phyloP scores from a whole-genome alignment of 495 filamentous ascomycete species.

The Glarea lozoyensis region DNA sequence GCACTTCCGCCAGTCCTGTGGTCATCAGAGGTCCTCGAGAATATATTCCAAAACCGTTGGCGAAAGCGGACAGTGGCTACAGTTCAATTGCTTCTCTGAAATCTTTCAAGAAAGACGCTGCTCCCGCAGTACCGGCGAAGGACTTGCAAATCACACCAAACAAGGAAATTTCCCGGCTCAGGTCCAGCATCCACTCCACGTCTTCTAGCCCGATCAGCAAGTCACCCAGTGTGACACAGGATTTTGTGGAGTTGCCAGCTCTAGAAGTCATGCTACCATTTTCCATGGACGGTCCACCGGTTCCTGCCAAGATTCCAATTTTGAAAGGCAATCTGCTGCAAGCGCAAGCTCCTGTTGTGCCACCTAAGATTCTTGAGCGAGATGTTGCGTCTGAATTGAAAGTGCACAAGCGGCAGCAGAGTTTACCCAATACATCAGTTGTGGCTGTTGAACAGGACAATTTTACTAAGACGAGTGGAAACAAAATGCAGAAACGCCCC shows the following conservation, averaged over 20 bases:
- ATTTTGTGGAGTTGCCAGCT: too few relatives aligned
- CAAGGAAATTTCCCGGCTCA: conserved; percentile 3
- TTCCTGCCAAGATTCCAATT: background rate
- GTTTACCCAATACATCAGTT: background rate
- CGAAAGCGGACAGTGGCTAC: conserved; percentile 49
- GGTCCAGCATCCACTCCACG: conserved; percentile 8
- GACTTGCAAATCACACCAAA: conserved; percentile 1
- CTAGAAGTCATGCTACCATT: background rate
- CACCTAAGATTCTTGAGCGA: background rate
- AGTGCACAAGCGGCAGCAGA: background rate
- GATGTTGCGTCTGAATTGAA: background rate
- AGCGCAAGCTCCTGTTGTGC: background rate
- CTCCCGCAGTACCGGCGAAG: conserved; percentile 7
- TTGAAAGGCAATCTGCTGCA: too few relatives aligned
- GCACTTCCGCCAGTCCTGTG: background rate
- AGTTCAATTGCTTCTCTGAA: conserved; percentile 42
- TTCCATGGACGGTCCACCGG: background rate
- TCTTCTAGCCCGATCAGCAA: background rate
- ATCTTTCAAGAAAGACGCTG: conserved; percentile 27
- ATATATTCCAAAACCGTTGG: conserved; percentile 27
- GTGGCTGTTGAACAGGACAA: background rate
- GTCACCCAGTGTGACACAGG: background rate
- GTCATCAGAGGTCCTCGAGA: conserved; percentile 9
- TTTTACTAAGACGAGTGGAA: background rate
- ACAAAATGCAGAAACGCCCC: conserved; percentile 2